phyloP scores from a whole-genome alignment of 257 asterid genomes.

The Ajuga chamaepitys region DNA sequence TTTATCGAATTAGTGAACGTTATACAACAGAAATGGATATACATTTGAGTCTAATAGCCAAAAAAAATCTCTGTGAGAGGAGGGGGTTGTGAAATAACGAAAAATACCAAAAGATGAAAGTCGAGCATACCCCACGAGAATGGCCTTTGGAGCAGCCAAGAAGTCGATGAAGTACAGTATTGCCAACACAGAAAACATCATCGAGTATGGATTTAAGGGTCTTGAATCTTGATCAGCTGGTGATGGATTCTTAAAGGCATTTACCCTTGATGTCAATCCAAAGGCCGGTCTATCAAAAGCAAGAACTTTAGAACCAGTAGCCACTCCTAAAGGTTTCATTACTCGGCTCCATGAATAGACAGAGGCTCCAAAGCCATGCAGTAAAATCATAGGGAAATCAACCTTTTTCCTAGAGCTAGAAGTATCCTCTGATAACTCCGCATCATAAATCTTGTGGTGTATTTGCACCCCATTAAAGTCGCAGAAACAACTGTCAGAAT shows the following conservation, averaged over 20 bases:
- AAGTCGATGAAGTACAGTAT: constrained; percentile 67
- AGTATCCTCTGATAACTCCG: constrained; percentile 26
- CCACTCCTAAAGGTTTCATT: constrained; percentile 61
- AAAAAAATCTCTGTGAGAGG: background rate
- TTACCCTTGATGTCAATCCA: constrained; percentile 78
- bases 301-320: constrained; percentile 59
- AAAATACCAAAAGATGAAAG: background rate
- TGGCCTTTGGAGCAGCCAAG: constrained; percentile 65
- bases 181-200: constrained; percentile 64
- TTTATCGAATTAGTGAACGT: background rate
- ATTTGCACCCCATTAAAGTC: constrained; percentile 78
- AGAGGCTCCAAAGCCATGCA: constrained; percentile 98
- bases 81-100: too few relatives aligned
- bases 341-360: constrained; percentile 76
- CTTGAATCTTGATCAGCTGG: constrained; percentile 28
- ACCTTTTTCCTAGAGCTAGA: constrained; percentile 16
- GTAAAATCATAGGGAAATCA: constrained; percentile 63
- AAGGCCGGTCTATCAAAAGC: constrained; percentile 98
- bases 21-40: background rate
- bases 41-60: background rate
- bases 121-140: constrained; percentile 80
- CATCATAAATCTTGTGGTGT: constrained; percentile 78
- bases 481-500: constrained; percentile 79
- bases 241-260: constrained; percentile 25
- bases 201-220: constrained; percentile 75